These are phyloP conservation scores for Chrysopogon serrulatus DNA, from an alignment of 176 grass and related monocot species.

Conservation along the genomic window DNA sequence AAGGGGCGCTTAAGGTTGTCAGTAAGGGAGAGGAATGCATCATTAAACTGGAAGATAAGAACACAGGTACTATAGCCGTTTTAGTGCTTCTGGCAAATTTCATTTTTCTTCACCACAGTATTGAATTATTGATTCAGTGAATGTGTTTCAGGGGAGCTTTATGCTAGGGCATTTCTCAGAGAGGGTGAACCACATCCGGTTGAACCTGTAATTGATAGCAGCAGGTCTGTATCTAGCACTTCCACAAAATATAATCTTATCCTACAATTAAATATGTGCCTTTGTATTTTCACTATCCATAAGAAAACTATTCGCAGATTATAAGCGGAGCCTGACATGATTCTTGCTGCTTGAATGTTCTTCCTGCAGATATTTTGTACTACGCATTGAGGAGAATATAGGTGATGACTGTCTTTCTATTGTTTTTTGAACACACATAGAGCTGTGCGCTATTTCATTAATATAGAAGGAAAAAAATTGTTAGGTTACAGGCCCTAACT, in stretches of 20 bases:
- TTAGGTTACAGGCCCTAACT: background rate
- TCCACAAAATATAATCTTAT: background rate
- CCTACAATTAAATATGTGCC: background rate
- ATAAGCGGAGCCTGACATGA: conserved; percentile 19
- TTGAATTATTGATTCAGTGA: conserved; percentile 12
- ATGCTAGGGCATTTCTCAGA: conserved; percentile 88
- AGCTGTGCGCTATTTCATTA: background rate
- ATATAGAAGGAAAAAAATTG: background rate
- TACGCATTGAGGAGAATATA: conserved; percentile 90
- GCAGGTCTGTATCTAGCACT: conserved; percentile 51
- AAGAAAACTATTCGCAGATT: background rate
- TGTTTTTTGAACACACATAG: no score
- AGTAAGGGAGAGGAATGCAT: conserved; percentile 97
- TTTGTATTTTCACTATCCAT: background rate
- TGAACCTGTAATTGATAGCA: conserved; percentile 95
- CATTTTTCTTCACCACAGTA: background rate
- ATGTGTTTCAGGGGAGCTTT: conserved; percentile 71
- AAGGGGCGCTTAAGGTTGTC: conserved; percentile 86
- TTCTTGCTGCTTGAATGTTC: background rate
- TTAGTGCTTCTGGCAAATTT: background rate
- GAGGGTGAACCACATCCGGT: conserved; percentile 89
- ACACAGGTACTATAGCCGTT: conserved; percentile 43
- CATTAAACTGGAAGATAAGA: conserved; percentile 89
- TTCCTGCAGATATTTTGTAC: conserved; percentile 88
- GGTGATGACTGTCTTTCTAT: conserved; percentile 58